These are phyloP conservation scores for Salix arbutifolia DNA, from an alignment of 345 rosid species.

Conservation along the genomic window DNA sequence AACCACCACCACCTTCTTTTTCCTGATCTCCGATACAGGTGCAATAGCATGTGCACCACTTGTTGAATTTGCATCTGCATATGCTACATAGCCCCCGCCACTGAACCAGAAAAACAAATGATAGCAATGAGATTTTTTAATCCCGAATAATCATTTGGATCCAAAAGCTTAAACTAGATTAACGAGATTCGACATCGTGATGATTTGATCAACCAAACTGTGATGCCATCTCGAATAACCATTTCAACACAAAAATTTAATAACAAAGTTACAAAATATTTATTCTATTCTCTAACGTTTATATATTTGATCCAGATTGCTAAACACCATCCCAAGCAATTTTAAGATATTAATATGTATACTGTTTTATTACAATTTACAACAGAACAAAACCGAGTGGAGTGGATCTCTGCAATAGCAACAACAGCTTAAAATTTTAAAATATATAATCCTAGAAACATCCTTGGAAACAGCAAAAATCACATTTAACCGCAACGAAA, in stretches of 20 bases:
- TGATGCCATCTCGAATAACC: too few relatives aligned
- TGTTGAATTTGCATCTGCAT: slow-evolving; percentile 59
- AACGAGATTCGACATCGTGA: too few relatives aligned
- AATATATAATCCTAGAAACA: neutral
- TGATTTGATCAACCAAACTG: too few relatives aligned
- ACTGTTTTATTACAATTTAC: neutral
- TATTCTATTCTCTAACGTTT: too few relatives aligned
- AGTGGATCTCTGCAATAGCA: neutral
- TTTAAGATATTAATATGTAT: neutral
- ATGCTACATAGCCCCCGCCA: slow-evolving; percentile 83
- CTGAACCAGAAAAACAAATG: slow-evolving; percentile 28
- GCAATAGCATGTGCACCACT: slow-evolving; percentile 28
- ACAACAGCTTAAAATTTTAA: neutral
- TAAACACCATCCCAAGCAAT: neutral
- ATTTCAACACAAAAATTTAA: too few relatives aligned
- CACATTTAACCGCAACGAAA: neutral
- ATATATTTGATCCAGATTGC: too few relatives aligned
- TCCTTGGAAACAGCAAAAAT: neutral
- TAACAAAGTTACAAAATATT: too few relatives aligned
- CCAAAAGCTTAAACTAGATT: too few relatives aligned
- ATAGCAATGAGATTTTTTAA: neutral
- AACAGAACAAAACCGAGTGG: neutral
- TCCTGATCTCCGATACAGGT: slow-evolving; percentile 45
- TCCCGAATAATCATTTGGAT: too few relatives aligned
- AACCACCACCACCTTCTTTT: slow-evolving; percentile 87